phyloP scores from a whole-genome alignment of 495 filamentous ascomycete species.

The Penicillium diatomitis region DNA sequence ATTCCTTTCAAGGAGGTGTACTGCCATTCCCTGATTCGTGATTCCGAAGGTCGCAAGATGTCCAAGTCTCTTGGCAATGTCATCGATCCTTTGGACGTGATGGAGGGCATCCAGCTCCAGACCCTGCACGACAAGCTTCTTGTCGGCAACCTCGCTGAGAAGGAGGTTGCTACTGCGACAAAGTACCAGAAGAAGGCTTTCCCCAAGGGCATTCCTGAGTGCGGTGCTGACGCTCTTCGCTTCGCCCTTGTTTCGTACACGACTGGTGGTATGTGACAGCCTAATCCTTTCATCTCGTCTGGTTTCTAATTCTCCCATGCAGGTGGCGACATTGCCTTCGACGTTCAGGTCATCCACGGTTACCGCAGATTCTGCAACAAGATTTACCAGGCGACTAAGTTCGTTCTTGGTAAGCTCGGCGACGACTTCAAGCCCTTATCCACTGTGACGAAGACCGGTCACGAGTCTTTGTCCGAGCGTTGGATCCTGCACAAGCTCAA shows the following conservation, averaged over 20 bases:
- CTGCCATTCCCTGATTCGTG: constrained; percentile 68
- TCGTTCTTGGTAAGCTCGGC: constrained; percentile 42
- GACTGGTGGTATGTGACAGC: constrained; percentile 54
- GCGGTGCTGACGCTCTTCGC: constrained; percentile 74
- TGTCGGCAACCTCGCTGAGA: constrained; percentile 62
- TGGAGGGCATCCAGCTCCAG: constrained; percentile 61
- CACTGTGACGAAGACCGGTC: constrained; percentile 47
- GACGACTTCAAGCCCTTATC: constrained; percentile 59
- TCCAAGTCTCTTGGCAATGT: constrained; percentile 79
- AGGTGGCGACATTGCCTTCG: constrained; percentile 72
- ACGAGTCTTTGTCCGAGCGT: constrained; percentile 64
- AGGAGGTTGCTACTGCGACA: constrained; percentile 61
- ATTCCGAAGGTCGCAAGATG: constrained; percentile 76
- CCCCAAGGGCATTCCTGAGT: constrained; percentile 75
- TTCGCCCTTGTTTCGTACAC: constrained; percentile 78
- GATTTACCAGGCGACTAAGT: constrained; percentile 87
- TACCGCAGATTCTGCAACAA: constrained; percentile 88
- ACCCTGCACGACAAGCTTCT: constrained; percentile 60
- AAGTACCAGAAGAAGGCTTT: constrained; percentile 76
- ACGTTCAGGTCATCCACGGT: constrained; percentile 73
- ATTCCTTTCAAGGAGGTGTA: constrained; percentile 73
- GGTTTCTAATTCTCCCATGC: constrained; percentile 6
- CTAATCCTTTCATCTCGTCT: constrained; percentile 2
- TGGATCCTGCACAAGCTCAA: constrained; percentile 85
- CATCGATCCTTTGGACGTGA: constrained; percentile 73